Evolutionary conservation across 2,329 filamentous ascomycete species (phyloP).

Genomic region (Fusarium camptoceras): DNA sequence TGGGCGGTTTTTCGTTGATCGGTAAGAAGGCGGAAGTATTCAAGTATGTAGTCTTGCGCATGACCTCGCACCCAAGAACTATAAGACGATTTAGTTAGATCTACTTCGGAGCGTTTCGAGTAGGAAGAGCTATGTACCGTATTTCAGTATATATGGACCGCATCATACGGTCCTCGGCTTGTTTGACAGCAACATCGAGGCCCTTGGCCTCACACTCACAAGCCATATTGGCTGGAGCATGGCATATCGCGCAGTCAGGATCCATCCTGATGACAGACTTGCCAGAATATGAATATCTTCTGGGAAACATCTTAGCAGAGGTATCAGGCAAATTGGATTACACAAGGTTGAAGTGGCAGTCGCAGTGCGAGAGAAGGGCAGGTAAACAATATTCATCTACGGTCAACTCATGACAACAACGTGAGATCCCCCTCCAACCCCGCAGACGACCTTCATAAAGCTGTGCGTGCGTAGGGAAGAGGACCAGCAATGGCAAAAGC

Average conservation of each 20-base stretch:
- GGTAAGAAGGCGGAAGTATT: constrained; percentile 71
- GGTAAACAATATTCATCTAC: constrained; percentile 41
- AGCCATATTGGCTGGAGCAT: constrained; percentile 65
- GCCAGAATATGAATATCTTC: constrained; percentile 58
- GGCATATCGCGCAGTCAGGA: constrained; percentile 76
- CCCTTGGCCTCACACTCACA: constrained; percentile 76
- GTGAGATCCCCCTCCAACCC: constrained; percentile 46
- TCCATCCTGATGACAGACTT: constrained; percentile 72
- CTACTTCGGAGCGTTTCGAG: neutral
- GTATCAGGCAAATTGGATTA: constrained; percentile 34
- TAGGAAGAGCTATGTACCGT: constrained; percentile 59
- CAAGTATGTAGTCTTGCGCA: constrained; percentile 75
- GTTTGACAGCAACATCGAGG: constrained; percentile 70
- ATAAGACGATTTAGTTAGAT: constrained; percentile 27
- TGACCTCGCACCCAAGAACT: constrained; percentile 74
- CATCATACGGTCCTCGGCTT: constrained; percentile 74
- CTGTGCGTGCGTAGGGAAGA: constrained; percentile 31
- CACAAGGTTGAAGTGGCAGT: constrained; percentile 22
- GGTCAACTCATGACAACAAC: constrained; percentile 45
- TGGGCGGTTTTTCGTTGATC: constrained; percentile 71
- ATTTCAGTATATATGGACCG: constrained; percentile 71
- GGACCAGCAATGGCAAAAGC: constrained; percentile 33
- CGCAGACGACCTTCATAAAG: constrained; percentile 47
- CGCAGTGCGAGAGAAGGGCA: constrained; percentile 23
- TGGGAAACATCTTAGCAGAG: constrained; percentile 64